phyloP scores from a whole-genome alignment of 768 basidiomycete genomes.

The Asterophora lycoperdoides region DNA sequence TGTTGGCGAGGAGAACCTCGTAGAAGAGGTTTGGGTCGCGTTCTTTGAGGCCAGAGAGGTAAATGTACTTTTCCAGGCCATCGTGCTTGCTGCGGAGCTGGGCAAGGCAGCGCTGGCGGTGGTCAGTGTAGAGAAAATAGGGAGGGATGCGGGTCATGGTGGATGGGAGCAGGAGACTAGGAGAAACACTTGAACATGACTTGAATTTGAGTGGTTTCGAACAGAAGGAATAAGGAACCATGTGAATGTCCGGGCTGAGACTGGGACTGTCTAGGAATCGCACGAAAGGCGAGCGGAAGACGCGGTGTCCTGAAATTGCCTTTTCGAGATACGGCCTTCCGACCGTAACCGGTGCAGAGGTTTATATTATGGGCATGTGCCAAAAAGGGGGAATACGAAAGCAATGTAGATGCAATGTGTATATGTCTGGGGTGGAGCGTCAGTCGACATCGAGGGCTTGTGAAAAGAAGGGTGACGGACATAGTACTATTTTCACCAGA shows the following conservation, averaged over 20 bases:
- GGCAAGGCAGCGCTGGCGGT: slow-evolving; percentile 49
- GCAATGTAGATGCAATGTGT: neutral
- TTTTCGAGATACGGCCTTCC: slow-evolving; percentile 32
- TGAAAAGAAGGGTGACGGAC: neutral
- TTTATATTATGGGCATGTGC: slow-evolving; percentile 1
- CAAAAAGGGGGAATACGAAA: slow-evolving; percentile 6
- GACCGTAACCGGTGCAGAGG: slow-evolving; percentile 20
- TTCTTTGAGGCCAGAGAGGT: slow-evolving; percentile 58
- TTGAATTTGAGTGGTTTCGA: no score
- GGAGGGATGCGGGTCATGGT: slow-evolving; percentile 37
- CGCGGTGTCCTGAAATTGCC: slow-evolving; percentile 23
- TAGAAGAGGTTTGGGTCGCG: slow-evolving; percentile 67
- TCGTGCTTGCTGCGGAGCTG: slow-evolving; percentile 55
- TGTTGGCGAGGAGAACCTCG: slow-evolving; percentile 53
- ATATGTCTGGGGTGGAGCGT: neutral
- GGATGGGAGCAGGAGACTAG: neutral
- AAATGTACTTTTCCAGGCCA: slow-evolving; percentile 68
- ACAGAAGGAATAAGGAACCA: slow-evolving; percentile 9
- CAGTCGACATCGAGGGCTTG: neutral
- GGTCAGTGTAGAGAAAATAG: slow-evolving; percentile 44
- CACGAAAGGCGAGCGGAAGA: slow-evolving; percentile 23
- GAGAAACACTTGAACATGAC: neutral
- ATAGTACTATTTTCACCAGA: slow-evolving; percentile 50
- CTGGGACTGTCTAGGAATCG: slow-evolving; percentile 21
- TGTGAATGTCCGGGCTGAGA: slow-evolving; percentile 26